Base-by-base conservation (phyloP, 2,329 filamentous ascomycete species). In the Didymella lethalis region DNA sequence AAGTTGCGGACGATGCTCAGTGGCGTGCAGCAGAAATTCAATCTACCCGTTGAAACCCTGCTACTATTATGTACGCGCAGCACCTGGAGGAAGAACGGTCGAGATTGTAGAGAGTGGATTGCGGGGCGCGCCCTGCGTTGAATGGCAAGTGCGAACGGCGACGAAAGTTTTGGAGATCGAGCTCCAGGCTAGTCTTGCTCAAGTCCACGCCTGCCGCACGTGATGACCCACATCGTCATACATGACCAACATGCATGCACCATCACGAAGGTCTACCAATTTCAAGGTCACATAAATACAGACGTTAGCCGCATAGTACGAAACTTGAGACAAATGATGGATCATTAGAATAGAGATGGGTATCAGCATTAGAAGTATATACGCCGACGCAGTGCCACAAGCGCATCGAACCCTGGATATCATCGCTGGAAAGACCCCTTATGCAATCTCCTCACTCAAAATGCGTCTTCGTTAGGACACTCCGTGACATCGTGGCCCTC, bases 401-500 rank as follows among this genome's bases (percentile, higher is more conserved):
- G 43, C 8, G 38, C 40, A 48, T 26, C 28, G 40, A 45, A 52
- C 52, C 20, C 45, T 54, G 48, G 57, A 55, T 56, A 55, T 55
- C 57, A 48, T 60, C 52, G 52, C 52, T 47, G 29, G n/a, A 48
- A 54, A 32, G 7, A 45, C 16, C 14, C 36, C 49, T 31, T 43
- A 50, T 38, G 29, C 38, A 28, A 20, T 36, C 44, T 32, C 10
- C 2, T 25, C 18, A 7, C 51, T 59, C 36, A 78, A 49, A 77
- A 90, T 29, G 87, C 88, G 77, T 96, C 92, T 79, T 97, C 93
- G 77, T 96, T 90, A 12, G 93, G 93, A 78, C 93, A 97, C 77
- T 96, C 92, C 61, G 96, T 93, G 72, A 94, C 97, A 78, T 97
- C 91, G 75, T 99, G 95, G 14, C 95, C 95, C 72, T 99, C 95